Evolutionary conservation across 495 filamentous ascomycete species (phyloP).

Genomic region (Bathelium albidoporum): DNA sequence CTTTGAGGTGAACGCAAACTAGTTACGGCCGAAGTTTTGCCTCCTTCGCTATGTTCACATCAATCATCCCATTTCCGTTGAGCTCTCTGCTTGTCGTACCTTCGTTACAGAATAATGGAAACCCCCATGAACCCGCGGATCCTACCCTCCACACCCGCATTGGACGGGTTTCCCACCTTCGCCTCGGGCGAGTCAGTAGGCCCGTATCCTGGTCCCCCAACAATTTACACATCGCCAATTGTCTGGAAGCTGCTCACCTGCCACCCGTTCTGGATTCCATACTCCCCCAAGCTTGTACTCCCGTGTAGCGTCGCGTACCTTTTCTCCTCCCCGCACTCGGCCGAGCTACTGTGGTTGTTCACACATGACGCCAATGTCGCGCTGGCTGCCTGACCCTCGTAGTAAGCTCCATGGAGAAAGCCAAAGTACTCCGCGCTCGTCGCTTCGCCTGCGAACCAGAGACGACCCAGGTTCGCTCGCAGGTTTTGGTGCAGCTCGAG

Average conservation of each 20-base stretch:
- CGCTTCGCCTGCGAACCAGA: conserved; percentile 66
- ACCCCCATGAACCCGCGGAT: neutral
- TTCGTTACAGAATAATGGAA: neutral
- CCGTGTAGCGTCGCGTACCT: conserved; percentile 1
- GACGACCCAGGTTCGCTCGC: conserved; percentile 51
- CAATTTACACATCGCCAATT: neutral
- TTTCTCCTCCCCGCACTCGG: neutral
- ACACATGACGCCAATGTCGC: neutral
- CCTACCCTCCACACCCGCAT: neutral
- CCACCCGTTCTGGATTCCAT: neutral
- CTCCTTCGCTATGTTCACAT: neutral
- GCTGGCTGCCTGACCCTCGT: conserved; percentile 48
- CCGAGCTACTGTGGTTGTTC: neutral
- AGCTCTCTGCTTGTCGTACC: neutral
- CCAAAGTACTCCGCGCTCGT: conserved; percentile 62
- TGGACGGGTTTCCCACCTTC: neutral
- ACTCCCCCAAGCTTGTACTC: neutral
- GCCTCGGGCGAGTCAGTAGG: neutral
- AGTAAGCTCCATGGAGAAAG: conserved; percentile 60
- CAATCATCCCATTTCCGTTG: neutral
- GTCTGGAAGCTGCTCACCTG: conserved; percentile 1
- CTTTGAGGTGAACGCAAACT: neutral
- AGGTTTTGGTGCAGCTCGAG: conserved; percentile 64
- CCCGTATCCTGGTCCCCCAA: neutral
- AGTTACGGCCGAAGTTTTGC: neutral